Percentiles rank a stretch among this genome's conserved stretches.
These are phyloP conservation scores for Apiotrichum gracile DNA, from an alignment of 1,284 basidiomycete genomes.

Conservation along the genomic window DNA sequence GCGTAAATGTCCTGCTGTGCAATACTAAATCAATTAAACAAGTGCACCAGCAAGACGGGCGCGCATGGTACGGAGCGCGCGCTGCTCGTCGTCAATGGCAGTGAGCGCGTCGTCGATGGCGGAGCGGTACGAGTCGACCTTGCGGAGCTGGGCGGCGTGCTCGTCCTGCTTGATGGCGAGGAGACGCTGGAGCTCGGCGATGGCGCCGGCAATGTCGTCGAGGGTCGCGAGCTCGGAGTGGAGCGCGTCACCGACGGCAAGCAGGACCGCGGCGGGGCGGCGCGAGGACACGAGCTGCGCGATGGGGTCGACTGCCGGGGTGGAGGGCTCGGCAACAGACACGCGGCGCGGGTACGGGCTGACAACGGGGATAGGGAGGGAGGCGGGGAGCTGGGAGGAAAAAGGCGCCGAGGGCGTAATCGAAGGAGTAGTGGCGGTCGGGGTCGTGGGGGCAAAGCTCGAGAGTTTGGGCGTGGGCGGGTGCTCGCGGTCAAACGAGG, in stretches of 20 bases:
- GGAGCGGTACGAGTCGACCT: constrained; percentile 1
- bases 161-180: constrained; percentile 5
- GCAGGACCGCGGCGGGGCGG: constrained; percentile 1
- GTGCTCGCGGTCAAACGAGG: neutral
- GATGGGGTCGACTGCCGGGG: neutral
- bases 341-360: neutral
- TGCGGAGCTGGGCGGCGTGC: constrained; percentile 2
- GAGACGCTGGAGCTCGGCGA: constrained; percentile 4
- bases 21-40: neutral
- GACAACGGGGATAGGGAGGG: neutral
- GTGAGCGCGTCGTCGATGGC: constrained; percentile 6
- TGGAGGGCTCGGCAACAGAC: neutral
- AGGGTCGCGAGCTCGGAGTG: neutral
- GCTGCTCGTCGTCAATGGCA: constrained; percentile 3
- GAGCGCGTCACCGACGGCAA: neutral
- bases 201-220: neutral
- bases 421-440: constrained; percentile 2
- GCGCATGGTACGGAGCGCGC: constrained; percentile 2
- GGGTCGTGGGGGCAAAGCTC: neutral
- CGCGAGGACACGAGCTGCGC: constrained; percentile 3
- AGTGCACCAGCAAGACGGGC: neutral
- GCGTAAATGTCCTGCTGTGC: no score
- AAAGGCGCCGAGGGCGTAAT: neutral
- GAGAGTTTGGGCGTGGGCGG: neutral
- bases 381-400: neutral